Evolutionary conservation across 73 alveolate genomes (phyloP).

Genomic region (Durusdinium trenchii): DNA sequence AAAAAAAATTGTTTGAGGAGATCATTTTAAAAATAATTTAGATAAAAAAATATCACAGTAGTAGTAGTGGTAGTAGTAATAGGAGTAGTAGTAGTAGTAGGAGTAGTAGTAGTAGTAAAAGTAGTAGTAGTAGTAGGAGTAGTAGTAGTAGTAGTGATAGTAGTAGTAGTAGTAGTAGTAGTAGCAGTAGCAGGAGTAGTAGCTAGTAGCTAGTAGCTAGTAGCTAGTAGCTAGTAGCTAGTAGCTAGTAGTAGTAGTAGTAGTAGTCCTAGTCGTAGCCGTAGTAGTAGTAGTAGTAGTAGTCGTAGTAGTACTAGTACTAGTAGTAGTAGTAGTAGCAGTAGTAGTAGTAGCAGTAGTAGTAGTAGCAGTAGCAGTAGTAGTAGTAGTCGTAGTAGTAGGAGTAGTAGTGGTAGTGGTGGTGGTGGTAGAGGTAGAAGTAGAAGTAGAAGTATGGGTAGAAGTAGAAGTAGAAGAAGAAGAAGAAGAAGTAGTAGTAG

Average conservation of each 20-base stretch:
- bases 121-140: constrained; percentile 9
- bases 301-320: neutral
- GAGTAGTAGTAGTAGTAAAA: neutral
- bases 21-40: too few species aligned
- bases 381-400: neutral
- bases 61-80: neutral
- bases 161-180: constrained; percentile 10
- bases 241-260: constrained; percentile 12
- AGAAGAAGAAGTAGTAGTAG: neutral
- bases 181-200: constrained; percentile 5
- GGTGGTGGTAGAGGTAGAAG: neutral
- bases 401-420: neutral
- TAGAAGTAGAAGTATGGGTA: neutral
- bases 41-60: neutral
- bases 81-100: constrained; percentile 7
- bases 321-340: neutral
- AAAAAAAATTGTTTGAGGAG: neutral
- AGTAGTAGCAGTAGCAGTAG: neutral
- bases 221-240: constrained; percentile 12
- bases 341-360: neutral
- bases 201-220: constrained; percentile 4
- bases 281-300: neutral
- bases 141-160: constrained; percentile 4
- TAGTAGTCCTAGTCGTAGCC: neutral
- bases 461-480: neutral